phyloP scores from a whole-genome alignment of 2,329 filamentous ascomycete genomes.

The Teratosphaeriaceae sp. region DNA sequence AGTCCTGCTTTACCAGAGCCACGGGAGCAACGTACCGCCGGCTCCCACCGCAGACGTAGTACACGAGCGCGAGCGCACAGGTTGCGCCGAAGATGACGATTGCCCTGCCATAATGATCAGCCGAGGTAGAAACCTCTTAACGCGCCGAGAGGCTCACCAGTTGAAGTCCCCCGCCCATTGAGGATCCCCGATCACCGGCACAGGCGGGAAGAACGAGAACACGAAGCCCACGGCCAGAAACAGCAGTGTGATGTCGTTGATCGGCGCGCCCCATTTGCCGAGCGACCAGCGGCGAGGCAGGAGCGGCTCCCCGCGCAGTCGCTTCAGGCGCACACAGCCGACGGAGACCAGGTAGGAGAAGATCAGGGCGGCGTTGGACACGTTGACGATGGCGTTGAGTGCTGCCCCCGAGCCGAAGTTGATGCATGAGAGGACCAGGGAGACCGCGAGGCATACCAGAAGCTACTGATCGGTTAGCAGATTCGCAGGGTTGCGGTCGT shows the following conservation, averaged over 20 bases:
- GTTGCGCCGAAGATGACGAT: slow-evolving; percentile 26
- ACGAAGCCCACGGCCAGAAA: slow-evolving; percentile 27
- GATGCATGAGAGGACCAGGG: slow-evolving; percentile 33
- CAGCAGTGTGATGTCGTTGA: slow-evolving; percentile 28
- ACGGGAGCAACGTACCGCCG: slow-evolving; percentile 25
- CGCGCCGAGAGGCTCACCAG: slow-evolving; percentile 10
- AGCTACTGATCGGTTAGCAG: slow-evolving; percentile 11
- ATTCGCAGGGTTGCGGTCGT: background rate
- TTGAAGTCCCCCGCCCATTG: slow-evolving; percentile 25
- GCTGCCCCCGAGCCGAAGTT: slow-evolving; percentile 36
- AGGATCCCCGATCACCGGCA: slow-evolving; percentile 15
- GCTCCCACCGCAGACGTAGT: slow-evolving; percentile 23
- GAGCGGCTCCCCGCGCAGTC: slow-evolving; percentile 24
- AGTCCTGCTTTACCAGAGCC: slow-evolving; percentile 3
- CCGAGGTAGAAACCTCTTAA: background rate
- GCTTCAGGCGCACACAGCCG: slow-evolving; percentile 26
- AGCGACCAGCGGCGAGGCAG: slow-evolving; percentile 27
- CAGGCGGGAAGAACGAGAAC: slow-evolving; percentile 29
- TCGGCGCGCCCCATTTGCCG: slow-evolving; percentile 26
- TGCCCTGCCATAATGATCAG: slow-evolving; percentile 9
- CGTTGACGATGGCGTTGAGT: slow-evolving; percentile 36
- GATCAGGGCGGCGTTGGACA: slow-evolving; percentile 30
- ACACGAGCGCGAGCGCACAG: slow-evolving; percentile 17
- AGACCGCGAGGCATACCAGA: slow-evolving; percentile 24
- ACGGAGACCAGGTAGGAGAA: slow-evolving; percentile 30